Conservation (phyloP, 768 basidiomycete species). For the Holtermannia corniformis region DNA sequence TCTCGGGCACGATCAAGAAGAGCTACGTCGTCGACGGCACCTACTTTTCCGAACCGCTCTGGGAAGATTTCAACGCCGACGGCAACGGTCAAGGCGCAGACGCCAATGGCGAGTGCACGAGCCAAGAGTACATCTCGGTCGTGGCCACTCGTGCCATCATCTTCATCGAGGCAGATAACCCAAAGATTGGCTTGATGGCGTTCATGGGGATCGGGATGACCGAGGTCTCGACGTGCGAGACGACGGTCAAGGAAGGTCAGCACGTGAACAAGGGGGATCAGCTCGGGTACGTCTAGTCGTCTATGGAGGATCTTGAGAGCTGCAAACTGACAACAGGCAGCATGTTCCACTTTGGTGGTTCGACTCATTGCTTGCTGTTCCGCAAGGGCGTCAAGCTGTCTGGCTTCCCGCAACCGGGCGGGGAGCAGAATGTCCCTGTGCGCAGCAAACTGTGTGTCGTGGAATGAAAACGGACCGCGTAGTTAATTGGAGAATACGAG, state of each 20-base stretch:
- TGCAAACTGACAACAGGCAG: conserved; percentile 4
- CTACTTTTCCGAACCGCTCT: conserved; percentile 40
- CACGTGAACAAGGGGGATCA: conserved; percentile 50
- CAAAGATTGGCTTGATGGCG: conserved; percentile 51
- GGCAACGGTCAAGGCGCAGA: conserved; percentile 35
- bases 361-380: conserved; percentile 49
- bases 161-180: conserved; percentile 51
- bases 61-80: conserved; percentile 43
- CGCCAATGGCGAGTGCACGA: conserved; percentile 27
- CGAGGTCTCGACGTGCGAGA: conserved; percentile 56
- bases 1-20: conserved; percentile 47
- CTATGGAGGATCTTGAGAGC: neutral
- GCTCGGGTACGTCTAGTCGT: conserved; percentile 42
- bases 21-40: conserved; percentile 43
- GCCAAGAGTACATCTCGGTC: conserved; percentile 44
- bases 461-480: too few species aligned
- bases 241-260: conserved; percentile 47
- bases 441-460: conserved; percentile 34
- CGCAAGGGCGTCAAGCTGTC: conserved; percentile 40
- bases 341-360: conserved; percentile 56
- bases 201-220: conserved; percentile 55
- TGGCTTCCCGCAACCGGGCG: conserved; percentile 33
- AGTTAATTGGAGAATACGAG: too few species aligned
- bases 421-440: conserved; percentile 37
- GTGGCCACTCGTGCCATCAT: conserved; percentile 50